A percentile compares a stretch with the other conserved stretches of the same genome.
These are phyloP conservation scores for Coelastrella sp. DNA, from an alignment of 139 green algal genomes.

Conservation along the genomic window DNA sequence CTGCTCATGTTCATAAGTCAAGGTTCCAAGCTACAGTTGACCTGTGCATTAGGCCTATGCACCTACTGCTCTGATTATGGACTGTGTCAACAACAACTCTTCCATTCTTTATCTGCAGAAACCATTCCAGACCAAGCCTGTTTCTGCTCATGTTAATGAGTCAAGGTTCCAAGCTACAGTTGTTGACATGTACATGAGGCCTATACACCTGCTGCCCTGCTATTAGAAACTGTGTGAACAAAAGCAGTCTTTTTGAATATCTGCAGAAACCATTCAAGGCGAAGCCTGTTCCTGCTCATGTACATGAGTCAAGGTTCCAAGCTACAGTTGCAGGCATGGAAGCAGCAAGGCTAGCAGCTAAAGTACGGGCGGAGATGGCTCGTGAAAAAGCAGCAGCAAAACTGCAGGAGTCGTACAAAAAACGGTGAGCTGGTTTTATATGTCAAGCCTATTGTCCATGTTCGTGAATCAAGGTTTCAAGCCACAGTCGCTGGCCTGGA, in stretches of 20 bases:
- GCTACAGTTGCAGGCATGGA: neutral
- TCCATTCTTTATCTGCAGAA: constrained; percentile 1
- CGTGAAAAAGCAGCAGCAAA: constrained; percentile 20
- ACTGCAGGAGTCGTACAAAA: constrained; percentile 27
- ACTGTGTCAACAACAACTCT: too few relatives aligned
- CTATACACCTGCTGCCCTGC: too few relatives aligned
- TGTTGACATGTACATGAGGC: neutral
- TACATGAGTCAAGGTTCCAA: neutral
- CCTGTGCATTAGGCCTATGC: too few relatives aligned
- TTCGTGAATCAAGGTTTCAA: neutral
- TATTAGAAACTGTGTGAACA: too few relatives aligned
- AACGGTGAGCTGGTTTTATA: constrained; percentile 10
- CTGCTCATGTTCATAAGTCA: too few relatives aligned
- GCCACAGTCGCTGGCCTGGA: neutral
- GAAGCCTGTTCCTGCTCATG: constrained; percentile 19
- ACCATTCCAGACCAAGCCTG: neutral
- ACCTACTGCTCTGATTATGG: too few relatives aligned
- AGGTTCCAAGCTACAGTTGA: too few relatives aligned
- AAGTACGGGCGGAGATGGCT: constrained; percentile 40
- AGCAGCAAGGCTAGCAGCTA: constrained; percentile 30
- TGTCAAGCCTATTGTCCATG: constrained; percentile 3
- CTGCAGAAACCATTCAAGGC: constrained; percentile 46
- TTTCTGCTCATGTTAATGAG: too few relatives aligned
- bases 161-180: too few relatives aligned
- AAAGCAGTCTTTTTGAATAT: too few relatives aligned